Evolutionary conservation across 73 alveolate species (phyloP).

Genomic region (Urostyla sp.): DNA sequence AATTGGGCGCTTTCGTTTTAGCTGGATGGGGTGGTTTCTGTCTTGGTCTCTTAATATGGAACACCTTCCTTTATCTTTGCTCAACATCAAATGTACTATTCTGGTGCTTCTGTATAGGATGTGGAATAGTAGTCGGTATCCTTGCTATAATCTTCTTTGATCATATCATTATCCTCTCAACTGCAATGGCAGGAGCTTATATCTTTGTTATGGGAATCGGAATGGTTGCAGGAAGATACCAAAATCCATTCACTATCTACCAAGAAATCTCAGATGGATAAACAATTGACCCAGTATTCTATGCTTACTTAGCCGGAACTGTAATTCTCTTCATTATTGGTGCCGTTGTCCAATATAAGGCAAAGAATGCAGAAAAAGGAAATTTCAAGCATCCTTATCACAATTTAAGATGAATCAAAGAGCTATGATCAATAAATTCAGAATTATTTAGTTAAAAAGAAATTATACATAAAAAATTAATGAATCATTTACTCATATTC

Average conservation of each 20-base stretch:
- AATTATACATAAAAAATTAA: too few relatives aligned
- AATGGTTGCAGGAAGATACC: background rate
- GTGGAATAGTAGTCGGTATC: background rate
- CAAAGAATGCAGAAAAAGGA: constrained; percentile 25
- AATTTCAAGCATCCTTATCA: constrained; percentile 11
- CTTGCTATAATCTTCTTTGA: background rate
- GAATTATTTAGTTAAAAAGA: too few relatives aligned
- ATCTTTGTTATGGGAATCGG: background rate
- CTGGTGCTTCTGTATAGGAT: background rate
- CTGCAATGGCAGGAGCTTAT: background rate
- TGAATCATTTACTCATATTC: too few relatives aligned
- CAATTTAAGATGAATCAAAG: constrained; percentile 48
- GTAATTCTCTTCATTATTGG: background rate
- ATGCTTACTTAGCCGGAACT: background rate
- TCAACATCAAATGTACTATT: background rate
- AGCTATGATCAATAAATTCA: too few relatives aligned
- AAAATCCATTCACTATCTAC: background rate
- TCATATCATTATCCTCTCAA: background rate
- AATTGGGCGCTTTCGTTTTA: constrained; percentile 37
- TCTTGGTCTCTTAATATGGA: constrained; percentile 12
- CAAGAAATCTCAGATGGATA: background rate
- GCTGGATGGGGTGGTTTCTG: constrained; percentile 56
- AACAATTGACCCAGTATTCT: background rate
- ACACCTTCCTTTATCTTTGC: constrained; percentile 24
- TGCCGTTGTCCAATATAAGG: constrained; percentile 14